These are phyloP conservation scores for Grosmannia huntii DNA, from an alignment of 2,329 filamentous ascomycete genomes.

Conservation along the genomic window DNA sequence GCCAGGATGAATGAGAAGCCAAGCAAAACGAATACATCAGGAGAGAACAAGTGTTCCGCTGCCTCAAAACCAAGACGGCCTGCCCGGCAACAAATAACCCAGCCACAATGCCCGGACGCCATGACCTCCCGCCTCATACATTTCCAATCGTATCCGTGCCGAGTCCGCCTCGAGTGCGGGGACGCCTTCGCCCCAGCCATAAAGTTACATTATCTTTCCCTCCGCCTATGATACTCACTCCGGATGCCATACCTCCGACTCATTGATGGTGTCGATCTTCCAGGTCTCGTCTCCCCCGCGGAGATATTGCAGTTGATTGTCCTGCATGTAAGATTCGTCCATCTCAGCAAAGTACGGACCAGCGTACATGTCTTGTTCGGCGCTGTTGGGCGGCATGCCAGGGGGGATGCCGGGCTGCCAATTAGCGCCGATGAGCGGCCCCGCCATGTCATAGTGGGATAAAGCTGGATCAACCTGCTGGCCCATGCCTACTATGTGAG, in stretches of 20 bases:
- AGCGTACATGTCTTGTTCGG: constrained; percentile 6
- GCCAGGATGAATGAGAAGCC: too few species aligned
- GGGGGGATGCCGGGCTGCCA: constrained; percentile 5
- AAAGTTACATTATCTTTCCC: neutral
- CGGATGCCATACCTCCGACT: constrained; percentile 14
- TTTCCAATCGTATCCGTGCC: neutral
- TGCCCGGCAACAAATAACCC: too few species aligned
- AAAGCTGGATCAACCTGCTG: constrained; percentile 18
- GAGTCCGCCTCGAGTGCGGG: neutral
- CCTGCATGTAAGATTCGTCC: constrained; percentile 15
- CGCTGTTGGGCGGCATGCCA: neutral
- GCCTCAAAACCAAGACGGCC: neutral
- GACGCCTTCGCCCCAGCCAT: neutral
- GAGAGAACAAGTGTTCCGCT: neutral
- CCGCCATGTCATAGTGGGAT: constrained; percentile 12
- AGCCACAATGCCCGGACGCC: neutral
- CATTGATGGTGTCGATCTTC: constrained; percentile 14
- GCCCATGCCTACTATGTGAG: constrained; percentile 7
- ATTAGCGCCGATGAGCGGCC: constrained; percentile 8
- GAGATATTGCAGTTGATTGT: constrained; percentile 10
- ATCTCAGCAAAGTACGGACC: constrained; percentile 16
- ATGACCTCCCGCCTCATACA: neutral
- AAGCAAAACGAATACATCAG: neutral
- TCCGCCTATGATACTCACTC: neutral
- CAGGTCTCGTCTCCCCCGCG: constrained; percentile 15